phyloP scores from a whole-genome alignment of 164 flowering plant species.

The Vitis riparia region DNA sequence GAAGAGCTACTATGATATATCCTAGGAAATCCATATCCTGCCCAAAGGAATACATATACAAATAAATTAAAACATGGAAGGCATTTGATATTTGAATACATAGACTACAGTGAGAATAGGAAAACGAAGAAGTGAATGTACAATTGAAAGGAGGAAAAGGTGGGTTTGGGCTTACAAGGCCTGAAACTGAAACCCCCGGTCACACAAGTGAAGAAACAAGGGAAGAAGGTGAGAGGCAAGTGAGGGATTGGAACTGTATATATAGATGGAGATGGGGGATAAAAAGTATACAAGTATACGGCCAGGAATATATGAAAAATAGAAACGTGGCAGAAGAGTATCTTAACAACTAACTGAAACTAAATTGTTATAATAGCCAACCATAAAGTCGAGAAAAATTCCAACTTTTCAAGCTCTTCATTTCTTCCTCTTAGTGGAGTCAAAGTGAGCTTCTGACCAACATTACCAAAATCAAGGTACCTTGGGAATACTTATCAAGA shows the following conservation, averaged over 20 bases:
- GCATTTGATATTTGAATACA: background rate
- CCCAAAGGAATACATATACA: background rate
- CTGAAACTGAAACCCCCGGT: background rate
- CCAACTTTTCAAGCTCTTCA: too few species aligned
- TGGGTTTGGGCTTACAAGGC: background rate
- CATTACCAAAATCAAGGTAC: background rate
- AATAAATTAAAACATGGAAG: constrained; percentile 6
- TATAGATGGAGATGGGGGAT: constrained; percentile 23
- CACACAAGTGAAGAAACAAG: background rate
- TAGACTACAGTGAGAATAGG: background rate
- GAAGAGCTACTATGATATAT: constrained; percentile 8
- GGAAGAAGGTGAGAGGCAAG: constrained; percentile 17
- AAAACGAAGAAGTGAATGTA: background rate
- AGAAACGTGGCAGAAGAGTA: constrained; percentile 5
- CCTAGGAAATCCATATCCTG: constrained; percentile 21
- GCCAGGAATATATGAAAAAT: background rate
- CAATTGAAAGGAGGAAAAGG: background rate
- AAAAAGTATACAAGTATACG: background rate
- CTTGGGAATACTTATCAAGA: constrained; percentile 4
- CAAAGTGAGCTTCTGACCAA: too few species aligned
- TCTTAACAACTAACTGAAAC: constrained; percentile 33
- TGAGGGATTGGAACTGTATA: constrained; percentile 17
- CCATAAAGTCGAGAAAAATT: too few species aligned
- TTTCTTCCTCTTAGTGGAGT: too few species aligned
- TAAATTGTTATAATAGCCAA: background rate